Evolutionary conservation across 345 rosid species (phyloP), one percentile per base, ranked within the genome.

Genomic region (Aurinia saxatilis): DNA sequence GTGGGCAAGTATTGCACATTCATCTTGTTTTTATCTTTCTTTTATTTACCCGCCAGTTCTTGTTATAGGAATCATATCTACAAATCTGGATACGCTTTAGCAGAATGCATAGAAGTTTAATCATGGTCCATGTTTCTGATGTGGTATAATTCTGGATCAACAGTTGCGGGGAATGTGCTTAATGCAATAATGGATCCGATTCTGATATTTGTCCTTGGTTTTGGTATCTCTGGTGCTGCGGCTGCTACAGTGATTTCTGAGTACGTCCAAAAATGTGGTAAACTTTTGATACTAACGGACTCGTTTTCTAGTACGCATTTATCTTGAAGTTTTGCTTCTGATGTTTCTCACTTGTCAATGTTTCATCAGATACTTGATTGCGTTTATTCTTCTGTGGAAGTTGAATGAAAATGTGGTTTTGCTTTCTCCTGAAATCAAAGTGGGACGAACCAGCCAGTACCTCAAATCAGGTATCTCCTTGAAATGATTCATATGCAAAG

Each of bases 181-280:
- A 92, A 85, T 66, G 90, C 84, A 15, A 71, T 92, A 65, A 38
- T 89, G 80, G 98, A 79, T 79, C 80, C 87, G 10, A 74, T 89
- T 62, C 76, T 92, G 65, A 87, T 92, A 68, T 84, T 87, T 78
- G 23, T 75, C n/a, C 73, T 77, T 64, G 81, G 82, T 61, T 79
- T 89, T 59, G 95, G 97, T 52, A 73, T 87, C 67, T 74, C 82
- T 46, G 98, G 97, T 69, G 95, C 95, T 67, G 98, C 97, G 50
- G 70, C 80, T 72, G 78, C 98, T 65, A 85, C 95, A 3, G 96
- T 92, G 84, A 87, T 82, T 66, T 89, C 98, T 81, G 98, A 92
- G 97, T 92, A 92, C 15, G 97, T 89, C 74, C 74, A 61, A 36
- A 66, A 70, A 58, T 86, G 81, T 79, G 91, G 91, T 88, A 86